Evolutionary conservation across 2,329 filamentous ascomycete genomes (phyloP).

Genomic region (Claviceps sp.): DNA sequence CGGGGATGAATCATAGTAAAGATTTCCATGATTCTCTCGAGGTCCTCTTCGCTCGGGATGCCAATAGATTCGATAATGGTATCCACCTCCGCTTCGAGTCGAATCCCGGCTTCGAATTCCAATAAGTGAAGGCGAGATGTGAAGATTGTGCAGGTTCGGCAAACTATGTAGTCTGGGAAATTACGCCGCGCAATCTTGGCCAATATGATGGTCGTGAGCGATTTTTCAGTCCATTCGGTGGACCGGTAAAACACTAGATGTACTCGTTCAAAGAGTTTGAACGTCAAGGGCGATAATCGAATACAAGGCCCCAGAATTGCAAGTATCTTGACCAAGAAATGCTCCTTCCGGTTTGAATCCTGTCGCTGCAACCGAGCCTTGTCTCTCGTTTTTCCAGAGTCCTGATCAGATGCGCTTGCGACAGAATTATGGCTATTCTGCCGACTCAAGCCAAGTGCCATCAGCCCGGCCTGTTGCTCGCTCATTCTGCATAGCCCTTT

Average conservation of each 20-base stretch:
- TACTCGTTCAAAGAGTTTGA: slow-evolving; percentile 82
- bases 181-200: slow-evolving; percentile 78
- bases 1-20: slow-evolving; percentile 65
- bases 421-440: slow-evolving; percentile 46
- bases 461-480: slow-evolving; percentile 61
- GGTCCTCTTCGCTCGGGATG: slow-evolving; percentile 48
- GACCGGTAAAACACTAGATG: slow-evolving; percentile 94
- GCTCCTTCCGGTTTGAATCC: slow-evolving; percentile 50
- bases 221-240: slow-evolving; percentile 95
- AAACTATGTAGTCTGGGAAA: slow-evolving; percentile 85
- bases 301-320: slow-evolving; percentile 71
- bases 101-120: slow-evolving; percentile 80
- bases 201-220: slow-evolving; percentile 84
- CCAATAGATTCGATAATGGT: slow-evolving; percentile 69
- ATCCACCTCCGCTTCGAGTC: slow-evolving; percentile 71
- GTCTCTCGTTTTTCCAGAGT: slow-evolving; percentile 14
- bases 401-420: slow-evolving; percentile 28
- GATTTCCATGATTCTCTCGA: slow-evolving; percentile 54
- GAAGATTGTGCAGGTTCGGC: slow-evolving; percentile 81
- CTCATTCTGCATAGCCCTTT: slow-evolving; percentile 61
- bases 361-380: slow-evolving; percentile 13
- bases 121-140: slow-evolving; percentile 58
- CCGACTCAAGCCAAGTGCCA: slow-evolving; percentile 52
- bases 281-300: slow-evolving; percentile 55
- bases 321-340: slow-evolving; percentile 68